Conservation (phyloP, 106 monocot genomes). For the Acanthochlamys bracteata region DNA sequence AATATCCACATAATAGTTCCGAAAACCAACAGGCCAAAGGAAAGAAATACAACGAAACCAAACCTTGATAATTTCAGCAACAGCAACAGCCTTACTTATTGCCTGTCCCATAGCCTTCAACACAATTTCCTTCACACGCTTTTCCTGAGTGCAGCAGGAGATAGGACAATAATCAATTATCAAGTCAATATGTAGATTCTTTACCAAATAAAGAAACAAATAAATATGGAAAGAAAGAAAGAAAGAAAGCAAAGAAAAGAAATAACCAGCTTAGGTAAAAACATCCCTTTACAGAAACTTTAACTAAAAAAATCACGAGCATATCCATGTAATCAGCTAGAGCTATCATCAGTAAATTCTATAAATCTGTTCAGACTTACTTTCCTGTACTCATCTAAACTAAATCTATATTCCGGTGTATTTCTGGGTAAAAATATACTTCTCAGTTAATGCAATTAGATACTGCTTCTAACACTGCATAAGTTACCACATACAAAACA, state of each 20-base stretch:
- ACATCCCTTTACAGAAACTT: neutral
- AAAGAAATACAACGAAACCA: constrained; percentile 1
- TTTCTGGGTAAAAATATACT: too few species aligned
- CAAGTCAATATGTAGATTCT: too few species aligned
- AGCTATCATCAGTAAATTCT: neutral
- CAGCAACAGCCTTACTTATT: constrained; percentile 83
- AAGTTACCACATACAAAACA: too few species aligned
- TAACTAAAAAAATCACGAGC: neutral
- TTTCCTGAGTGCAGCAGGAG: constrained; percentile 35
- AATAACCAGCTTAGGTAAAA: neutral
- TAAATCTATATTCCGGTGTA: too few species aligned
- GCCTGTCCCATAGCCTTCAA: constrained; percentile 97
- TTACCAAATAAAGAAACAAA: too few species aligned
- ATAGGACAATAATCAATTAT: too few species aligned
- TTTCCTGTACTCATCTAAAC: too few species aligned
- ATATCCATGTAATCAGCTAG: neutral
- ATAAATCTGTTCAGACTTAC: too few species aligned
- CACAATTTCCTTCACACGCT: constrained; percentile 57
- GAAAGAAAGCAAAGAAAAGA: neutral
- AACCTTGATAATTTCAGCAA: constrained; percentile 90
- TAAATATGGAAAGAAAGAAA: too few species aligned
- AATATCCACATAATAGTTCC: neutral
- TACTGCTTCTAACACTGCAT: too few species aligned
- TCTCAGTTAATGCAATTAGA: too few species aligned
- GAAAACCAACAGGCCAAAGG: neutral